These are phyloP conservation scores for Scheffersomyces lignosus DNA, from an alignment of 805 yeast genomes.

Conservation along the genomic window DNA sequence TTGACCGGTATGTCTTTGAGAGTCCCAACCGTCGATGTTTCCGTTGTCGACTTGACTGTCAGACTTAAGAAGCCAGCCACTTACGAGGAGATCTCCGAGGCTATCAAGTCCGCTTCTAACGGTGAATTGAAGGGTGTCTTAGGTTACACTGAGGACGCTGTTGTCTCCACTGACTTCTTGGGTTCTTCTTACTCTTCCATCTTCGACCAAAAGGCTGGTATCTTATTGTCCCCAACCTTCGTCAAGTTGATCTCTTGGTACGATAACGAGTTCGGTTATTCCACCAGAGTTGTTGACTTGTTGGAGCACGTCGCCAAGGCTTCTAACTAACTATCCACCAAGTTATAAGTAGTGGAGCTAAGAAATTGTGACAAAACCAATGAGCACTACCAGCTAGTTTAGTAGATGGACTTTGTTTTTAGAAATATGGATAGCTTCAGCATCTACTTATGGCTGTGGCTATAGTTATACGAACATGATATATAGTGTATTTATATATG, in stretches of 20 bases:
- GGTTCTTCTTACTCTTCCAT: conserved; percentile 29
- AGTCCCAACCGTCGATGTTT: conserved; percentile 37
- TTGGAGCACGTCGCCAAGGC: conserved; percentile 30
- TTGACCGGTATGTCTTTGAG: conserved; percentile 38
- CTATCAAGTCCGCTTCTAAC: conserved; percentile 30
- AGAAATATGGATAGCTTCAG: too few species aligned
- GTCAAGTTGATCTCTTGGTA: conserved; percentile 38
- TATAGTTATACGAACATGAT: too few species aligned
- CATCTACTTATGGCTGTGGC: too few species aligned
- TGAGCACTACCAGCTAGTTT: too few species aligned
- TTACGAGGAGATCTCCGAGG: conserved; percentile 34
- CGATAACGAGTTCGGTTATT: conserved; percentile 38
- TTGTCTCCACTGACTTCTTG: conserved; percentile 35
- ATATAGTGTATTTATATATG: too few species aligned
- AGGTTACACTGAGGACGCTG: conserved; percentile 37
- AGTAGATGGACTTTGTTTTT: too few species aligned
- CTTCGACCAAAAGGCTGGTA: conserved; percentile 36
- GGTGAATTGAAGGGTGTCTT: conserved; percentile 35
- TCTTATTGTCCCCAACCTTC: conserved; percentile 35
- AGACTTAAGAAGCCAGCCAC: conserved; percentile 30
- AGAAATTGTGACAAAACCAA: too few species aligned
- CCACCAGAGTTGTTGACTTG: conserved; percentile 38
- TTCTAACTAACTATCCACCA: conserved; percentile 14
- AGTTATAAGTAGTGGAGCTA: conserved; percentile 5
- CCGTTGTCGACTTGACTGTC: conserved; percentile 37